Base-by-base conservation (phyloP, 73 alveolate species). In the Paramecium pentaurelia region DNA sequence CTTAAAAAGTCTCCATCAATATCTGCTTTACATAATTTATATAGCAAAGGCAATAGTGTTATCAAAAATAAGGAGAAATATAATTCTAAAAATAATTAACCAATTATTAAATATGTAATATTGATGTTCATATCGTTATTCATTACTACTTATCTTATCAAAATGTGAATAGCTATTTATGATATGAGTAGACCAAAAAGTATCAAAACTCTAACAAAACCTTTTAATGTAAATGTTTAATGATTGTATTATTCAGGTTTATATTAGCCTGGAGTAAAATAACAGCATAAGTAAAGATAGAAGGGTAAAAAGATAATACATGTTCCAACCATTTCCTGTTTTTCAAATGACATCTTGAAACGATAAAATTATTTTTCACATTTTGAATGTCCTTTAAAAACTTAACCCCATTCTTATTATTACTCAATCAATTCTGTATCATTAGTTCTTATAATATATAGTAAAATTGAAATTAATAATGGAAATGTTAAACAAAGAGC, bases 1-100 rank as follows among this genome's bases (percentile, higher is more conserved):
- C 91, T 40, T 9, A 80, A 80, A 40, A 80, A 47, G 32, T 80
- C 91, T 45, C 91, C 91, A 32, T 40, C 49, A 4, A 44, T 28
- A 80, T 80, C 91, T 4, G 30, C 32, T 80, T 36, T 80, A 40
- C 49, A 80, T 27, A 28, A 22, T 36, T 80, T 80, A 44, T 80
- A 80, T 0, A 80, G 25, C 16, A 80, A 9, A 27, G 91, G 91
- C 25, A 49, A 45, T 14, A 80, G 27, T 45, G 75, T 28, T 2
- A 80, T 80, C 22, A 80, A 36, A 25, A 40, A 20, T 14, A 49
- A 9, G 25, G 91, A 25, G 27, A 80, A 45, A n/a, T 54, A 54
- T 10, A 45, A 18, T 32, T 20, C 71, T 38, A 40, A 80, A 80
- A 32, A 44, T 34, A 80, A 28, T 18, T 80, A 44, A 16, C 91